phyloP scores from a whole-genome alignment of 2,329 filamentous ascomycete species.

The Ilyonectria sp. region DNA sequence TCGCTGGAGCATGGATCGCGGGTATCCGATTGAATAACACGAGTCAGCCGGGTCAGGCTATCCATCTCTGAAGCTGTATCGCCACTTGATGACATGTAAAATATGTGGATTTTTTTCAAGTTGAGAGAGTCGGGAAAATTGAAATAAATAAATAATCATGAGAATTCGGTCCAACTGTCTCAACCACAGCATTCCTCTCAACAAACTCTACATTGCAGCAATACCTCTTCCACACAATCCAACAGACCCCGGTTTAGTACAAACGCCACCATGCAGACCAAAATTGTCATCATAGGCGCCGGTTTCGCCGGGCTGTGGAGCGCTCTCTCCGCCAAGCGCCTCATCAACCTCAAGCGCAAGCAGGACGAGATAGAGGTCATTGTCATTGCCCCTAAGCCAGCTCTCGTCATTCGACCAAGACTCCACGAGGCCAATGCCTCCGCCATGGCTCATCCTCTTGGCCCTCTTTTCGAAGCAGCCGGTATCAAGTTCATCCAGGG shows the following conservation, averaged over 20 bases:
- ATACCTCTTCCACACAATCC: background rate
- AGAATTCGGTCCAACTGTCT: background rate
- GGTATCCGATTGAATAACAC: constrained; percentile 4
- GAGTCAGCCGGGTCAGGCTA: background rate
- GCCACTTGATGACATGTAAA: background rate
- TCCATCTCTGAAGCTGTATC: background rate
- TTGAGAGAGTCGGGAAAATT: background rate
- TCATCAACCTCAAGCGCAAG: constrained; percentile 15
- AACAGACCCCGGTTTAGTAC: background rate
- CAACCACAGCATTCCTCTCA: background rate
- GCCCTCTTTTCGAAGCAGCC: constrained; percentile 42
- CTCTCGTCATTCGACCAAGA: constrained; percentile 50
- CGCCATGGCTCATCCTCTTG: constrained; percentile 39
- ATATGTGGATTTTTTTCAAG: background rate
- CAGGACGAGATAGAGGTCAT: constrained; percentile 43
- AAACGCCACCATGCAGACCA: constrained; percentile 9
- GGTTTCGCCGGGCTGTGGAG: constrained; percentile 35
- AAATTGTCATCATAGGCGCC: constrained; percentile 30
- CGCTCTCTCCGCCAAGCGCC: constrained; percentile 30
- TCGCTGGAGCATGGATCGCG: background rate
- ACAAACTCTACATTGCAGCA: background rate
- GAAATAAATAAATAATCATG: background rate
- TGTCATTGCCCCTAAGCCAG: constrained; percentile 53
- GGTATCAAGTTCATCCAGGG: constrained; percentile 49
- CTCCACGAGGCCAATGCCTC: constrained; percentile 52